A percentile compares a stretch with the other conserved stretches of the same genome.
Conservation (phyloP, 1,139 yeast species). For the Pneumocystis carinii region DNA sequence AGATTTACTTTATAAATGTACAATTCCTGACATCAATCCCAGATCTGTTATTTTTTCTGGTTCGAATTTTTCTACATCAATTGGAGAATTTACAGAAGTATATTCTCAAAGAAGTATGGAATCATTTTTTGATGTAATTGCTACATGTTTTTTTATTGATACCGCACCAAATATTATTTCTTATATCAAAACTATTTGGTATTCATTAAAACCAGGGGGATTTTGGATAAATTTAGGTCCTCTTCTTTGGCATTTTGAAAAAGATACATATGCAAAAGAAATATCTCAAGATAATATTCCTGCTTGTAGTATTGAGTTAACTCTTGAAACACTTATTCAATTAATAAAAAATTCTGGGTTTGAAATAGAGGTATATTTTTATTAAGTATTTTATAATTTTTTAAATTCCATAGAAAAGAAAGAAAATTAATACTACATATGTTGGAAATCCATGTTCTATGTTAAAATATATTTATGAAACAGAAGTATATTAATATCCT, state of each 20-base stretch:
- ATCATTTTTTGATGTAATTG: conserved; percentile 26
- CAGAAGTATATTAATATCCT: conserved; percentile 19
- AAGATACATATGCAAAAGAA: conserved; percentile 22
- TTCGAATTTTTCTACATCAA: conserved; percentile 47
- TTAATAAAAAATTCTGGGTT: conserved; percentile 43
- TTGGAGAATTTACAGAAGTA: conserved; percentile 66
- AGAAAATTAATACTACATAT: conserved; percentile 38
- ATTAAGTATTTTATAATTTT: neutral
- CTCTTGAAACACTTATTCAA: conserved; percentile 42
- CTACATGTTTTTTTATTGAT: conserved; percentile 67
- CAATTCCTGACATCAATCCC: conserved; percentile 30
- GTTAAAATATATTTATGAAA: conserved; percentile 45
- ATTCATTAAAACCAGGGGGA: conserved; percentile 42
- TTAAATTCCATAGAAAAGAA: conserved; percentile 8
- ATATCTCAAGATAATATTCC: conserved; percentile 22
- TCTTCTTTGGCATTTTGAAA: conserved; percentile 70
- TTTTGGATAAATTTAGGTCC: conserved; percentile 81
- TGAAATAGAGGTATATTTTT: conserved; percentile 30
- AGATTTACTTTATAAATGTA: conserved; percentile 40
- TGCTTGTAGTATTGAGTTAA: conserved; percentile 46
- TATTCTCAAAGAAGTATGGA: conserved; percentile 33
- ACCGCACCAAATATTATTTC: conserved; percentile 62
- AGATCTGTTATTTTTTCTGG: conserved; percentile 3
- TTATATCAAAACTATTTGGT: conserved; percentile 44
- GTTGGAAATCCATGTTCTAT: conserved; percentile 40